These are phyloP conservation scores for Capsicum chinense DNA, from an alignment of 257 asterid species.

Conservation along the genomic window DNA sequence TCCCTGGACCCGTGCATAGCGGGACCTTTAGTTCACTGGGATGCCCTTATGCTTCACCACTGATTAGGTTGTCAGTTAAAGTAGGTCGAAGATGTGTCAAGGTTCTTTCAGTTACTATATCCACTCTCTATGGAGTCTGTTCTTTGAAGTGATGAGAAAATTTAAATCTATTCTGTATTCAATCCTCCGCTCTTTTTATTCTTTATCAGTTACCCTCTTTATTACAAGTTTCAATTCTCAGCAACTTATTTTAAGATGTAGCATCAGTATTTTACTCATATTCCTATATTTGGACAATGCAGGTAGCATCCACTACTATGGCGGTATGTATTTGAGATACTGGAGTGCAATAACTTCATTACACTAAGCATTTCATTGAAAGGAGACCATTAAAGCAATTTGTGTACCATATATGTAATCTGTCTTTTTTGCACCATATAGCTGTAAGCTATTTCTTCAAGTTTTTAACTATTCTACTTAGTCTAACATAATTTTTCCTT, in stretches of 20 bases:
- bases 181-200: background rate
- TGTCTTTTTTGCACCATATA: background rate
- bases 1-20: too few species aligned
- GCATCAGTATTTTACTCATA: constrained; percentile 10
- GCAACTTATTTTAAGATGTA: background rate
- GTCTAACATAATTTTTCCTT: background rate
- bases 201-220: background rate
- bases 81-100: background rate
- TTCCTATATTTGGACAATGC: constrained; percentile 12
- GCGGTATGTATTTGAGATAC: constrained; percentile 26
- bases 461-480: background rate
- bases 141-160: background rate
- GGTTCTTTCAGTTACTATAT: background rate
- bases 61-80: background rate
- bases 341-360: background rate
- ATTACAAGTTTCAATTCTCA: background rate
- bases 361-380: background rate
- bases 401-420: background rate
- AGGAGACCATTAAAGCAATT: background rate
- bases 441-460: background rate
- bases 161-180: background rate
- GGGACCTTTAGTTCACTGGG: too few species aligned
- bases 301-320: constrained; percentile 31
- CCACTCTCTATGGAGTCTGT: background rate
- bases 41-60: background rate